Evolutionary conservation across 768 basidiomycete genomes (phyloP).

Genomic region (Hygrocybe coccinea): DNA sequence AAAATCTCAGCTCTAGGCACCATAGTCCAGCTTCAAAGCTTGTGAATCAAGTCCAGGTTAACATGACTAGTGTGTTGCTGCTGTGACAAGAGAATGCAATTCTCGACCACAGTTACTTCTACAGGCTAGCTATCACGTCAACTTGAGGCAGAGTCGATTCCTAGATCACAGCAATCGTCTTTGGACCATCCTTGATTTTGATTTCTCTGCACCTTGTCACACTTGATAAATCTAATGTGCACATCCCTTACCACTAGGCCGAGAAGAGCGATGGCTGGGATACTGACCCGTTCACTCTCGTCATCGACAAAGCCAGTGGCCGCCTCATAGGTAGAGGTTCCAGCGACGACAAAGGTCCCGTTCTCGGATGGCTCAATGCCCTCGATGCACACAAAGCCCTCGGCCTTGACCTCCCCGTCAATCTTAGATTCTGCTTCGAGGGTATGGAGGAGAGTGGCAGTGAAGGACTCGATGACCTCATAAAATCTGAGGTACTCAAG

Average conservation of each 20-base stretch:
- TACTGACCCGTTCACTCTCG: conserved; percentile 77
- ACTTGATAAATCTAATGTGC: neutral
- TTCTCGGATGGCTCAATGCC: conserved; percentile 86
- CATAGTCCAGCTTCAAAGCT: no score
- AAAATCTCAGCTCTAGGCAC: no score
- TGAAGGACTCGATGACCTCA: conserved; percentile 85
- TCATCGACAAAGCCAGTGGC: conserved; percentile 39
- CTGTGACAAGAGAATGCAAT: no score
- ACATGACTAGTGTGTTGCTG: no score
- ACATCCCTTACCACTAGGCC: conserved; percentile 32
- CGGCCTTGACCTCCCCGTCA: conserved; percentile 74
- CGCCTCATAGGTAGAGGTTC: conserved; percentile 82
- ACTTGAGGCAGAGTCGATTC: no score
- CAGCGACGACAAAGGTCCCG: conserved; percentile 87
- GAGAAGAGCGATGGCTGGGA: conserved; percentile 75
- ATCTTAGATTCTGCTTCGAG: conserved; percentile 88
- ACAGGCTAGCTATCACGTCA: neutral
- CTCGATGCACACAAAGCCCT: conserved; percentile 75
- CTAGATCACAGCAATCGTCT: no score
- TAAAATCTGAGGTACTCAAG: conserved; percentile 63
- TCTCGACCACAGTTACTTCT: neutral
- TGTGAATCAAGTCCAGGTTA: no score
- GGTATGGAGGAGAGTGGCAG: conserved; percentile 97
- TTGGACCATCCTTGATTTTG: no score
- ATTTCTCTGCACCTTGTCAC: neutral